These are phyloP conservation scores for Leccinum pachyderme DNA, from an alignment of 1,284 basidiomycete genomes.

Conservation along the genomic window DNA sequence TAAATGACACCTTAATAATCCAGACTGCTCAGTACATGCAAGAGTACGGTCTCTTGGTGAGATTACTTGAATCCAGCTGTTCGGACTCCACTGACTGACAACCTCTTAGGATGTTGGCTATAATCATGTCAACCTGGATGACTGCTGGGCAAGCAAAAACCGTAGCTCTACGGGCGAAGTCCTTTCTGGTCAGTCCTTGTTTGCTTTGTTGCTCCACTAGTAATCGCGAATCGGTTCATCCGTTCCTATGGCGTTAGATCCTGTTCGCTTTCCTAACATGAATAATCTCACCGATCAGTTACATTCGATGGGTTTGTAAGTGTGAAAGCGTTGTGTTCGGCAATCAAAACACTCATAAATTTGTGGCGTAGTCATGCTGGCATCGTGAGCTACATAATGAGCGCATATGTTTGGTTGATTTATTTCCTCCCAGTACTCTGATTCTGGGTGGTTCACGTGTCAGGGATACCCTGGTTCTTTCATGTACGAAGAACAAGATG, in stretches of 20 bases:
- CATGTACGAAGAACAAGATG: constrained; percentile 29
- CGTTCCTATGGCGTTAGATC: constrained; percentile 12
- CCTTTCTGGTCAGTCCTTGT: constrained; percentile 36
- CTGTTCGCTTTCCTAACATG: constrained; percentile 40
- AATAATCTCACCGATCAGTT: constrained; percentile 49
- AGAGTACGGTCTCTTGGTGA: constrained; percentile 45
- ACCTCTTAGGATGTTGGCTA: constrained; percentile 48
- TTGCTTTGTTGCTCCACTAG: constrained; percentile 26
- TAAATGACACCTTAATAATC: constrained; percentile 46
- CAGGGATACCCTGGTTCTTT: constrained; percentile 29
- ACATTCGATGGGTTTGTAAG: constrained; percentile 53
- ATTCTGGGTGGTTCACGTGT: constrained; percentile 35
- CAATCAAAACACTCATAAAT: background rate
- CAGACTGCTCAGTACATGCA: constrained; percentile 49
- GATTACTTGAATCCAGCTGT: background rate
- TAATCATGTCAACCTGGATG: constrained; percentile 54
- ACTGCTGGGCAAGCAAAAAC: constrained; percentile 54
- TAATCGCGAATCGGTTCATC: constrained; percentile 28
- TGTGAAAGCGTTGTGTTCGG: background rate
- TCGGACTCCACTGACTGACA: background rate
- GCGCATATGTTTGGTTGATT: background rate
- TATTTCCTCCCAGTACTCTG: constrained; percentile 26
- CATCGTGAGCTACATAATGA: constrained; percentile 37
- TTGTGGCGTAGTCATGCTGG: constrained; percentile 42
- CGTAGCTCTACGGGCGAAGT: constrained; percentile 46